Conservation (phyloP, 1,139 yeast genomes). For the Saccharomyces hybrid region DNA sequence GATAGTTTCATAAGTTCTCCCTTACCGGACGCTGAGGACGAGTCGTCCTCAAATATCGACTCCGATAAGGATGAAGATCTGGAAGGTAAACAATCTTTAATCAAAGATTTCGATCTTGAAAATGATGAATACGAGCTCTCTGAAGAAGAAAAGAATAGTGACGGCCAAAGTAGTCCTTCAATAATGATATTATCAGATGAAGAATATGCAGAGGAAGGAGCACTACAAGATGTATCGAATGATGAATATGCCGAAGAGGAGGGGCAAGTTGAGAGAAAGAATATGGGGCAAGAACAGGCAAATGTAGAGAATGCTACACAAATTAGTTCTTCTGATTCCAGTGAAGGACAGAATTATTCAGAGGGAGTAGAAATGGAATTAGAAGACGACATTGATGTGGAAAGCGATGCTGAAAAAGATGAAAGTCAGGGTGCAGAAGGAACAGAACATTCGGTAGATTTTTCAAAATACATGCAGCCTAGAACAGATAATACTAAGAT, state of each 20-base stretch:
- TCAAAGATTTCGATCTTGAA: neutral
- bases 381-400: neutral
- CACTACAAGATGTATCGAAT: neutral
- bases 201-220: constrained; percentile 2
- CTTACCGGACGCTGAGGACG: neutral
- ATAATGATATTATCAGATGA: constrained; percentile 7
- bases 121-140: neutral
- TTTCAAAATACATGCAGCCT: neutral
- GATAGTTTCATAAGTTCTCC: constrained; percentile 11
- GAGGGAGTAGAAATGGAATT: neutral
- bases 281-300: neutral
- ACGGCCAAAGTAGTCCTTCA: neutral
- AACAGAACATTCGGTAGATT: neutral
- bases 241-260: constrained; percentile 1
- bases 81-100: neutral
- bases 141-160: neutral
- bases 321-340: too few relatives aligned
- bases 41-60: neutral
- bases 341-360: neutral
- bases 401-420: neutral
- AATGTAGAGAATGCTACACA: too few relatives aligned
- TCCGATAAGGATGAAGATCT: constrained; percentile 2
- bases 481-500: neutral
- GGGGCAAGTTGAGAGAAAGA: neutral
- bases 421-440: neutral